These are phyloP conservation scores for Hordeum vulgare DNA, from an alignment of 176 grass and related monocot species.

Conservation along the genomic window DNA sequence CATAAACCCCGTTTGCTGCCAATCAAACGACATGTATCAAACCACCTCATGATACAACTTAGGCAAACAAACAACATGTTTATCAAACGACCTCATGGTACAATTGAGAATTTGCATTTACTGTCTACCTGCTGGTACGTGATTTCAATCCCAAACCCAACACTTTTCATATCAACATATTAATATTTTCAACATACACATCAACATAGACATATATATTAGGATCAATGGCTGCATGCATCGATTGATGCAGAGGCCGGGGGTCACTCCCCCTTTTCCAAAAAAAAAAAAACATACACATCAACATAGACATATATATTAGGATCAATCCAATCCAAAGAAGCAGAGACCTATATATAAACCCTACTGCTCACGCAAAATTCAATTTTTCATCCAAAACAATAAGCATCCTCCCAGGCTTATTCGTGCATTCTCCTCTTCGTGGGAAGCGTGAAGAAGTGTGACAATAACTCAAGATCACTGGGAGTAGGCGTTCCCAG, in stretches of 20 bases:
- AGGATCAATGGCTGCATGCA: no score
- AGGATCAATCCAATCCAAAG: not conserved
- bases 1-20: no score
- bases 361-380: not conserved
- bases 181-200: not conserved
- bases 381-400: not conserved
- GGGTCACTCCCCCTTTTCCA: no score
- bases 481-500: slow-evolving; percentile 10
- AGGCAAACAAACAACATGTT: no score
- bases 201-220: not conserved
- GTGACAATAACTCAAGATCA: not conserved
- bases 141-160: not conserved
- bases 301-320: not conserved
- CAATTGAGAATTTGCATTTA: no score
- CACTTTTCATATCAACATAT: not conserved
- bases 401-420: not conserved
- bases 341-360: not conserved
- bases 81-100: no score
- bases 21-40: no score
- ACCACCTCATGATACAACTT: no score
- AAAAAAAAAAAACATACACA: not conserved
- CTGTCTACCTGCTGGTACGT: not conserved
- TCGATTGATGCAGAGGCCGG: no score
- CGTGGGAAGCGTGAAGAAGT: not conserved
- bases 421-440: not conserved